Percentiles rank a stretch among this genome's conserved stretches.
These are phyloP conservation scores for Colletotrichum sp. DNA, from an alignment of 2,329 filamentous ascomycete species.

Conservation along the genomic window DNA sequence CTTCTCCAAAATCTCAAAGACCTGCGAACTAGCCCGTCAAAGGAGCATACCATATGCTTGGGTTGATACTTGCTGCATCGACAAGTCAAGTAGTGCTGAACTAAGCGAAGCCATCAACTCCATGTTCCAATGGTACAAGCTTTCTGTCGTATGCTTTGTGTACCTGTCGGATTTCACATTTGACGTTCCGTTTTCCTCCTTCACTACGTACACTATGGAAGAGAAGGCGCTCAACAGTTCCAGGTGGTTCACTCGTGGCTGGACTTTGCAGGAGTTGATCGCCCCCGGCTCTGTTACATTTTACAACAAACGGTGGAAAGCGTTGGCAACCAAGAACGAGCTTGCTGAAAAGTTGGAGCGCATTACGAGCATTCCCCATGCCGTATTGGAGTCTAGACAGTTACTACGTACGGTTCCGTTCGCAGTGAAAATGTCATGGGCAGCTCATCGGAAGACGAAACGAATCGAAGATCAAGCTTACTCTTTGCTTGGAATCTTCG, in stretches of 20 bases:
- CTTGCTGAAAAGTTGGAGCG: neutral
- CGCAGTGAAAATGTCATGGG: constrained; percentile 30
- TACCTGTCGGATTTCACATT: constrained; percentile 1
- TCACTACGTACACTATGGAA: too few relatives aligned
- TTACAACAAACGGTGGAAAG: neutral
- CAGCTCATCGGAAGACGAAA: constrained; percentile 24
- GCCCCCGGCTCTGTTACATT: neutral
- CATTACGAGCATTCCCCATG: neutral
- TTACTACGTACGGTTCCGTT: neutral
- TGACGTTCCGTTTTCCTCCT: too few relatives aligned
- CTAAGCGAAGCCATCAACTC: constrained; percentile 24
- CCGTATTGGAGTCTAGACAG: neutral
- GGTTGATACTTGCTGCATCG: constrained; percentile 30
- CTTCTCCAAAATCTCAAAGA: constrained; percentile 6
- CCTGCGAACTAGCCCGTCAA: neutral
- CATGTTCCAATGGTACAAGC: constrained; percentile 24
- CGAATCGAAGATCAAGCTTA: constrained; percentile 28
- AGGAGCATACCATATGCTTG: constrained; percentile 18
- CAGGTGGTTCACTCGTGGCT: neutral
- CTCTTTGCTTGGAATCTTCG: constrained; percentile 29
- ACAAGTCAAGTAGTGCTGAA: constrained; percentile 26
- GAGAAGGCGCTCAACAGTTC: neutral
- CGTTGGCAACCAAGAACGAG: neutral
- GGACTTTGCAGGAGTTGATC: neutral
- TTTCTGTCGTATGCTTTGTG: constrained; percentile 20